Evolutionary conservation across 208 protist genomes (phyloP).

Genomic region (Trypanosoma mega): DNA sequence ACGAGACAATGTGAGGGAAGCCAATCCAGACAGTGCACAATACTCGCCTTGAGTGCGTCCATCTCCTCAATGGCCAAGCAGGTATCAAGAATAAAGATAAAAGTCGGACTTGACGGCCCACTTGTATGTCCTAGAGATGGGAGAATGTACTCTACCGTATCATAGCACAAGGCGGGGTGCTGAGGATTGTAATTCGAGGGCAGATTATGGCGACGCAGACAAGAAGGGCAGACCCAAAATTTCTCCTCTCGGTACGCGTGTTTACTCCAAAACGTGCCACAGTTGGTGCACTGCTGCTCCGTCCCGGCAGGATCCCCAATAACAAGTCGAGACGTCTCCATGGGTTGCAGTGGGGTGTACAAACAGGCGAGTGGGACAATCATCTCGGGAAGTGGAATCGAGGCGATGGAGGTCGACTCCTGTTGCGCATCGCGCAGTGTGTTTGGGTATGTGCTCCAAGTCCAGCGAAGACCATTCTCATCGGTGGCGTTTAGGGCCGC

Average conservation of each 20-base stretch:
- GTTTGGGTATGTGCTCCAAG: slow-evolving; percentile 85
- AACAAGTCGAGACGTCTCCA: slow-evolving; percentile 47
- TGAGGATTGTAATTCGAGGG: slow-evolving; percentile 39
- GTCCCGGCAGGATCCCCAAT: slow-evolving; percentile 37
- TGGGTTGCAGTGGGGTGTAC: slow-evolving; percentile 76
- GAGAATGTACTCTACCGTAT: slow-evolving; percentile 88
- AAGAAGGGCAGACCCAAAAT: slow-evolving; percentile 82
- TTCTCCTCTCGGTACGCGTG: slow-evolving; percentile 66
- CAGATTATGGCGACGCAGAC: slow-evolving; percentile 62
- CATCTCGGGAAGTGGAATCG: slow-evolving; percentile 70
- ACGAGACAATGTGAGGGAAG: slow-evolving; percentile 95
- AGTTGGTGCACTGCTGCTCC: slow-evolving; percentile 64
- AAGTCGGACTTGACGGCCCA: slow-evolving; percentile 27
- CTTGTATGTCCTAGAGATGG: slow-evolving; percentile 8
- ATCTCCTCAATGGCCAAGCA: slow-evolving; percentile 93
- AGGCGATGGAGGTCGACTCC: slow-evolving; percentile 32
- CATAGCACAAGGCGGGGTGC: slow-evolving; percentile 64
- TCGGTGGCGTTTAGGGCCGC: slow-evolving; percentile 47
- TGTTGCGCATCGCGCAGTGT: slow-evolving; percentile 38
- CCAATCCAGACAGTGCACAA: slow-evolving; percentile 91
- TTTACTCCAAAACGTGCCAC: slow-evolving; percentile 61
- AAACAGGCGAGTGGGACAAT: slow-evolving; percentile 88
- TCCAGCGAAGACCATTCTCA: slow-evolving; percentile 83
- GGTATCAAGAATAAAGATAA: slow-evolving; percentile 97
- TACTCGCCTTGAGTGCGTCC: slow-evolving; percentile 86